phyloP scores from a whole-genome alignment of 495 filamentous ascomycete genomes.

The Pseudoneurospora amorphoporcata region DNA sequence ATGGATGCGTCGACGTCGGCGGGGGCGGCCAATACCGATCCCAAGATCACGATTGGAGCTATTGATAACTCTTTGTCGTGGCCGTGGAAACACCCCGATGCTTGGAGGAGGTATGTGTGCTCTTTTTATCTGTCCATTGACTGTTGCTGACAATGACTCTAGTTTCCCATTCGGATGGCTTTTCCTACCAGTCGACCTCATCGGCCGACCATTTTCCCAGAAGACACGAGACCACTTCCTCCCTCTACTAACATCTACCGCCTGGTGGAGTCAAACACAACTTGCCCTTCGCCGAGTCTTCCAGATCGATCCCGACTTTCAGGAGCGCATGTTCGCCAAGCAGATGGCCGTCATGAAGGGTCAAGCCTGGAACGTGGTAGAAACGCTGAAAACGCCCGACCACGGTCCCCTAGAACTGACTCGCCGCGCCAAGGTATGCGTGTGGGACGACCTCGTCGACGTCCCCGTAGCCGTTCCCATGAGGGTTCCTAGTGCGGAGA shows the following conservation, averaged over 20 bases:
- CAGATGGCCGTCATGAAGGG: constrained; percentile 99
- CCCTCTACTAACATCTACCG: constrained; percentile 80
- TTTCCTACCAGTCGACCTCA: constrained; percentile 91
- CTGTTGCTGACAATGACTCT: constrained; percentile 1
- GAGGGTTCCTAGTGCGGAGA: constrained; percentile 67
- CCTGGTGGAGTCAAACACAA: constrained; percentile 96
- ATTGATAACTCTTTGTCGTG: constrained; percentile 98
- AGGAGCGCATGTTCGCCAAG: constrained; percentile 93
- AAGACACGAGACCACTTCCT: constrained; percentile 90
- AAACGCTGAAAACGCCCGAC: constrained; percentile 84
- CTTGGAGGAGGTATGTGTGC: constrained; percentile 46
- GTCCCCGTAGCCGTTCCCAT: constrained; percentile 89
- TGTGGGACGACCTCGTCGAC: constrained; percentile 97
- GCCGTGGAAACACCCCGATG: constrained; percentile 99
- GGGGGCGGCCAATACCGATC: constrained; percentile 42
- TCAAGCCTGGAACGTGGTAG: constrained; percentile 97
- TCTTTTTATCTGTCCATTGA: not conserved
- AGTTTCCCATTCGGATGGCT: constrained; percentile 98
- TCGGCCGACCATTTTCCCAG: constrained; percentile 90
- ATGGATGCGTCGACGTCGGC: constrained; percentile 68
- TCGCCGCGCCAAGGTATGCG: constrained; percentile 77
- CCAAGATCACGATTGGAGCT: constrained; percentile 70
- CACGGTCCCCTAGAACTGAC: constrained; percentile 93
- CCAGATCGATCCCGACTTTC: constrained; percentile 85
- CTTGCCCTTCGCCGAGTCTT: constrained; percentile 74